Evolutionary conservation across 352 stramenopile genomes (phyloP).

Genomic region (Globisporangium uncinulatum): DNA sequence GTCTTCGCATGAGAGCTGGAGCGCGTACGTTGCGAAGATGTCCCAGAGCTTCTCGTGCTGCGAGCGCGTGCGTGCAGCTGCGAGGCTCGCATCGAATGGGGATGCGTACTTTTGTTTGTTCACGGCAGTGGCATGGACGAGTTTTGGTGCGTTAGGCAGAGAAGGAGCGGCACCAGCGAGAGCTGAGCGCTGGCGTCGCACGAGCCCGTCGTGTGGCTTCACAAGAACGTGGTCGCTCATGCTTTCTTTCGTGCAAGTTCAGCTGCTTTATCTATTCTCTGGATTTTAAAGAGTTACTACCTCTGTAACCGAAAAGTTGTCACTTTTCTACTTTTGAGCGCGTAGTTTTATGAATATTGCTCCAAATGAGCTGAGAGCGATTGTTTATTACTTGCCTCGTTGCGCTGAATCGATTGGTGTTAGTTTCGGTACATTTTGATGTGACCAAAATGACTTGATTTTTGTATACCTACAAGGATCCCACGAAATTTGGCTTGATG

Average conservation of each 20-base stretch:
- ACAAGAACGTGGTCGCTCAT: constrained; percentile 7
- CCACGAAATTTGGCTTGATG: too few relatives aligned
- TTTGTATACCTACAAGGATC: too few relatives aligned
- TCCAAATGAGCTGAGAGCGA: too few relatives aligned
- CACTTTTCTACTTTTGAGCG: too few relatives aligned
- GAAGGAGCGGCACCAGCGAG: not conserved
- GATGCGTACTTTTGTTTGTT: constrained; percentile 49
- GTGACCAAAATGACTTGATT: too few relatives aligned
- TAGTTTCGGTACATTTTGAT: too few relatives aligned
- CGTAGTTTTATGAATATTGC: too few relatives aligned
- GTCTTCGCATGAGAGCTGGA: constrained; percentile 75
- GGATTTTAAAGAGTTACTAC: too few relatives aligned
- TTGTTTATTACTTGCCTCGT: too few relatives aligned
- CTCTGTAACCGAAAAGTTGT: too few relatives aligned
- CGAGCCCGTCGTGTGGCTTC: constrained; percentile 10
- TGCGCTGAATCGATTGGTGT: too few relatives aligned
- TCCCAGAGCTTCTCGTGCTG: constrained; percentile 76
- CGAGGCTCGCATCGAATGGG: constrained; percentile 59
- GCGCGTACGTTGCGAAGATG: constrained; percentile 68
- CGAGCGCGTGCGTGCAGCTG: constrained; percentile 37
- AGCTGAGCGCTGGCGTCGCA: constrained; percentile 5
- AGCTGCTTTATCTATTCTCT: not conserved
- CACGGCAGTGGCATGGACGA: constrained; percentile 9
- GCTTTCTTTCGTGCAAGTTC: too few relatives aligned
- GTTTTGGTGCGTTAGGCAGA: not conserved